Evolutionary conservation across 2,329 filamentous ascomycete genomes (phyloP).

Genomic region (Phialophora chinensis): DNA sequence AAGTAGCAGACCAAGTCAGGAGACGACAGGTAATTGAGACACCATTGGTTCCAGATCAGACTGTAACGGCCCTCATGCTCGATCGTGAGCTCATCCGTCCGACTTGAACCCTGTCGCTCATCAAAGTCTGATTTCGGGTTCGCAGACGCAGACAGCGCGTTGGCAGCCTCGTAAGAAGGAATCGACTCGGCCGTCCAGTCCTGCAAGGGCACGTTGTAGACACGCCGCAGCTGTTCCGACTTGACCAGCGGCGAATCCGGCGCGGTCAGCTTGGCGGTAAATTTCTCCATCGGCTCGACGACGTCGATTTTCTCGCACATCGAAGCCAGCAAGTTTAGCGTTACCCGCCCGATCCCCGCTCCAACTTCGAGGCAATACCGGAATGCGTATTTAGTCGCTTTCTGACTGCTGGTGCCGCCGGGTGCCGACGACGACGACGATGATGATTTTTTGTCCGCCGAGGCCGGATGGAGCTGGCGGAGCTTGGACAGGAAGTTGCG

Average conservation of each 20-base stretch:
- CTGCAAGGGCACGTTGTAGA: constrained; percentile 32
- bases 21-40: constrained; percentile 80
- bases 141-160: neutral
- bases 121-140: neutral
- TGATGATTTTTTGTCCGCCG: neutral
- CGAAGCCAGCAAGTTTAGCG: constrained; percentile 73
- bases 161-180: constrained; percentile 43
- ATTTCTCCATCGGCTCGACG: constrained; percentile 83
- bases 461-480: constrained; percentile 45
- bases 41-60: constrained; percentile 91
- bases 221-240: constrained; percentile 26
- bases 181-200: constrained; percentile 25
- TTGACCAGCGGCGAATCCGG: constrained; percentile 26
- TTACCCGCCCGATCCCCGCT: constrained; percentile 81
- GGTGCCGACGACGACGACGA: neutral
- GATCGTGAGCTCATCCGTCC: constrained; percentile 43
- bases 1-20: constrained; percentile 72
- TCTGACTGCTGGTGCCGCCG: neutral
- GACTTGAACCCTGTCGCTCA: neutral
- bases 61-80: constrained; percentile 63
- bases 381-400: constrained; percentile 19
- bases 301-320: constrained; percentile 77
- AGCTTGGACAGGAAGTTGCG: constrained; percentile 73
- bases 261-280: constrained; percentile 67
- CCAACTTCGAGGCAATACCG: constrained; percentile 62